Evolutionary conservation across 192 early-diverging fungal genomes (phyloP).

Genomic region (Geosiphon pyriformis): DNA sequence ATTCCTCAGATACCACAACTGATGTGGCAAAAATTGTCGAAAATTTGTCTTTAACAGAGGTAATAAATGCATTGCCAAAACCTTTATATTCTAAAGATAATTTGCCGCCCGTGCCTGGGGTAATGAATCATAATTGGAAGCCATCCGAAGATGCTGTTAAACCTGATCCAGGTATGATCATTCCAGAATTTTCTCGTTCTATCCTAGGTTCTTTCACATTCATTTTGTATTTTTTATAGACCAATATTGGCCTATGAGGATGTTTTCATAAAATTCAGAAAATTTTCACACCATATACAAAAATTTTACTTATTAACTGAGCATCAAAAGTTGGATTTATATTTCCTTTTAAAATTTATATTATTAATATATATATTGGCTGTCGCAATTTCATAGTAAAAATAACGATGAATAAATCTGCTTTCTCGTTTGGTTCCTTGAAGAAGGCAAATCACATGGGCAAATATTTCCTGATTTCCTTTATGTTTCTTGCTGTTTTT

Average conservation of each 20-base stretch:
- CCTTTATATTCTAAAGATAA: constrained; percentile 48
- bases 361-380: background rate
- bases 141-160: constrained; percentile 30
- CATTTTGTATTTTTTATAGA: constrained; percentile 13
- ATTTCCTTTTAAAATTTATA: background rate
- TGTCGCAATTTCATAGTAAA: background rate
- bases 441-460: too few relatives aligned
- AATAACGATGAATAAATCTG: background rate
- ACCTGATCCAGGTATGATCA: constrained; percentile 34
- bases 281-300: too few relatives aligned
- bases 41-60: constrained; percentile 42
- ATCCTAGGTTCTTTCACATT: background rate
- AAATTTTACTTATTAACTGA: too few relatives aligned
- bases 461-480: too few relatives aligned
- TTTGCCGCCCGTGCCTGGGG: constrained; percentile 53
- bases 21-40: constrained; percentile 16
- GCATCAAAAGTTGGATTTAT: too few relatives aligned
- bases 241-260: constrained; percentile 32
- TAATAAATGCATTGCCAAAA: constrained; percentile 39
- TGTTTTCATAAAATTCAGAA: constrained; percentile 1
- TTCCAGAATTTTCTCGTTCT: background rate
- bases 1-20: constrained; percentile 2
- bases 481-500: background rate
- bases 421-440: background rate
- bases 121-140: constrained; percentile 45